These are phyloP conservation scores for Rachicladosporium sp. DNA, from an alignment of 2,329 filamentous ascomycete species.

Conservation along the genomic window DNA sequence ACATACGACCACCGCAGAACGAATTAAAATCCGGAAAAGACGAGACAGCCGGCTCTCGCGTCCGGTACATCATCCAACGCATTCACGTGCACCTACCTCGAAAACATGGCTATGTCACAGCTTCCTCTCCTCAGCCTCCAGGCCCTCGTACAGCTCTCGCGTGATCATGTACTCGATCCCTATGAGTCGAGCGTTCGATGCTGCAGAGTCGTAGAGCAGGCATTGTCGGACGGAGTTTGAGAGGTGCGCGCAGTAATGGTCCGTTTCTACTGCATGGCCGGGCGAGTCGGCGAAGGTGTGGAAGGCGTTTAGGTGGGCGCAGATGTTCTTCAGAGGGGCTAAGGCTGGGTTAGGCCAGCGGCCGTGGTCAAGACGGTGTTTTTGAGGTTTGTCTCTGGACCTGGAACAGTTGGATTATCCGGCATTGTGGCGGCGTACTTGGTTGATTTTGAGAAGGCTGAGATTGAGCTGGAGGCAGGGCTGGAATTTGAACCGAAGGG, in stretches of 20 bases:
- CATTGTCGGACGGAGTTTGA: conserved; percentile 73
- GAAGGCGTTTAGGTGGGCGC: conserved; percentile 77
- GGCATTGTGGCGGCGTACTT: too few species aligned
- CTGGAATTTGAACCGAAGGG: too few species aligned
- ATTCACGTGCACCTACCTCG: too few species aligned
- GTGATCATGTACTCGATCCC: conserved; percentile 85
- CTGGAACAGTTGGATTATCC: too few species aligned
- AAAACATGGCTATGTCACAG: conserved; percentile 71
- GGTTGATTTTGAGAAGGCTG: too few species aligned
- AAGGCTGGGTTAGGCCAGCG: conserved; percentile 50
- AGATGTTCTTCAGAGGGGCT: conserved; percentile 57
- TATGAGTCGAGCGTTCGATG: conserved; percentile 58
- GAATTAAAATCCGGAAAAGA: too few species aligned
- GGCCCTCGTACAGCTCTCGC: conserved; percentile 51
- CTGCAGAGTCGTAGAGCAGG: conserved; percentile 65
- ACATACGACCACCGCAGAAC: too few species aligned
- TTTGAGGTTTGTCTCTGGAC: conserved; percentile 21
- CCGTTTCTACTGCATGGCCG: conserved; percentile 56
- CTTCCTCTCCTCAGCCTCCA: conserved; percentile 54
- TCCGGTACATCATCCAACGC: too few species aligned
- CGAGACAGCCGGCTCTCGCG: too few species aligned
- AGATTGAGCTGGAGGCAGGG: too few species aligned
- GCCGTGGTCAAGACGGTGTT: conserved; percentile 51
- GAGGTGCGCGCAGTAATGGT: conserved; percentile 75
- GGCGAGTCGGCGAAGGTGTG: conserved; percentile 30